These are phyloP conservation scores for Geoglossum cookeanum DNA, from an alignment of 2,329 filamentous ascomycete genomes.

Conservation along the genomic window DNA sequence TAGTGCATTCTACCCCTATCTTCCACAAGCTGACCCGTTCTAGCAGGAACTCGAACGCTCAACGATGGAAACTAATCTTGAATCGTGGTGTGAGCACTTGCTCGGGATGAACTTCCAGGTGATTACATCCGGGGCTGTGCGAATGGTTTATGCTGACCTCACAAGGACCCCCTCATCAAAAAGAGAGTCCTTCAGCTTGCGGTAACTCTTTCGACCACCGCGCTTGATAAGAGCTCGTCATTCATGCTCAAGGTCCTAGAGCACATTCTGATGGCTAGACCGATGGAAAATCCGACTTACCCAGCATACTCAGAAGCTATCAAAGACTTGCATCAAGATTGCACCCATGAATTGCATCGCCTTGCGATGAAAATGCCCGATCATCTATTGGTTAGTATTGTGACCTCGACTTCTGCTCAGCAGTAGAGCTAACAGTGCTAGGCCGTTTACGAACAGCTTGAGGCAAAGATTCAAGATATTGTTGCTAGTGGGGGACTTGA, in stretches of 20 bases:
- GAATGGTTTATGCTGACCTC: constrained; percentile 11
- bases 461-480: constrained; percentile 66
- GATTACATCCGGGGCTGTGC: constrained; percentile 7
- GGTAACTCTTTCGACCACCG: constrained; percentile 68
- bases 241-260: constrained; percentile 84
- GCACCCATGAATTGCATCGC: constrained; percentile 72
- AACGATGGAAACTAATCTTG: constrained; percentile 9
- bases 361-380: constrained; percentile 83
- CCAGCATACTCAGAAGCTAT: constrained; percentile 69
- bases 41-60: constrained; percentile 4
- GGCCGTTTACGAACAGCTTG: constrained; percentile 75
- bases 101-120: constrained; percentile 13
- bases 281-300: constrained; percentile 51
- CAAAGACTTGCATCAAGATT: constrained; percentile 69
- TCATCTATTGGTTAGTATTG: constrained; percentile 48
- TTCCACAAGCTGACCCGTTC: constrained; percentile 4
- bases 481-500: constrained; percentile 53
- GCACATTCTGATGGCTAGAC: constrained; percentile 70
- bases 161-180: constrained; percentile 57
- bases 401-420: neutral
- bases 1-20: neutral
- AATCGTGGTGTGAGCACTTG: constrained; percentile 11
- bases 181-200: constrained; percentile 67
- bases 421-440: constrained; percentile 19
- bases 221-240: constrained; percentile 40